Evolutionary conservation across 2,329 filamentous ascomycete species (phyloP).

Genomic region (Trichoderma asperellum): DNA sequence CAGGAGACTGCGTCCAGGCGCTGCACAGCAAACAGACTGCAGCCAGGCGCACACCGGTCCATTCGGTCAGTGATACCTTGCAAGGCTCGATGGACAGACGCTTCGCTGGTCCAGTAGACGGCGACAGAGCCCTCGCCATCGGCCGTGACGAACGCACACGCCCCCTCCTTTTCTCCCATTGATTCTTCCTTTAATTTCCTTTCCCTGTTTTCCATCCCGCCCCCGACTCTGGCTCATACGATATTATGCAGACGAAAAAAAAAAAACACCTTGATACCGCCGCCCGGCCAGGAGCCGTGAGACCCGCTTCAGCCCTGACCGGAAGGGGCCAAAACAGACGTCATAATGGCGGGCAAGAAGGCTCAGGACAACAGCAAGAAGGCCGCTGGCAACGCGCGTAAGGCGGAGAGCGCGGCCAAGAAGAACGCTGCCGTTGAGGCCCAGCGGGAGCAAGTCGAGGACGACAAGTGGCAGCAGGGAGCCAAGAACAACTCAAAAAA

Average conservation of each 20-base stretch:
- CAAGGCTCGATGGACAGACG: constrained; percentile 8
- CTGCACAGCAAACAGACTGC: constrained; percentile 20
- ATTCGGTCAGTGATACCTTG: constrained; percentile 26
- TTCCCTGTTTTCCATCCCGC: constrained; percentile 11
- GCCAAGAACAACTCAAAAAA: constrained; percentile 85
- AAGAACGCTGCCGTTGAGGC: constrained; percentile 75
- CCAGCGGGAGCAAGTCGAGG: constrained; percentile 69
- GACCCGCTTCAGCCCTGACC: constrained; percentile 1
- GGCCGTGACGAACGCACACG: constrained; percentile 15
- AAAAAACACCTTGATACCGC: constrained; percentile 1
- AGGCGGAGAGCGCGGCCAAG: constrained; percentile 81
- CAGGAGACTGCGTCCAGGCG: constrained; percentile 6
- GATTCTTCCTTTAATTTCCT: constrained; percentile 24
- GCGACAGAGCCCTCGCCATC: constrained; percentile 3
- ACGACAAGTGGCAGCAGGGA: constrained; percentile 81
- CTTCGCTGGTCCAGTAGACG: constrained; percentile 10
- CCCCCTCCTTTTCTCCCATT: constrained; percentile 11
- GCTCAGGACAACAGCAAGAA: constrained; percentile 84
- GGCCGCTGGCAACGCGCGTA: constrained; percentile 84
- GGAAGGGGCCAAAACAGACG: constrained; percentile 1
- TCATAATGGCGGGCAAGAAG: constrained; percentile 72
- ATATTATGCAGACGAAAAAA: constrained; percentile 15
- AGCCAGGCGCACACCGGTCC: constrained; percentile 19
- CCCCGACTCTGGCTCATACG: constrained; percentile 16
- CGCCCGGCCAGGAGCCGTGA: not conserved